A percentile compares a stretch with the other conserved stretches of the same genome.
phyloP scores from a whole-genome alignment of 306 rosid species.

The Casuarina glauca region DNA sequence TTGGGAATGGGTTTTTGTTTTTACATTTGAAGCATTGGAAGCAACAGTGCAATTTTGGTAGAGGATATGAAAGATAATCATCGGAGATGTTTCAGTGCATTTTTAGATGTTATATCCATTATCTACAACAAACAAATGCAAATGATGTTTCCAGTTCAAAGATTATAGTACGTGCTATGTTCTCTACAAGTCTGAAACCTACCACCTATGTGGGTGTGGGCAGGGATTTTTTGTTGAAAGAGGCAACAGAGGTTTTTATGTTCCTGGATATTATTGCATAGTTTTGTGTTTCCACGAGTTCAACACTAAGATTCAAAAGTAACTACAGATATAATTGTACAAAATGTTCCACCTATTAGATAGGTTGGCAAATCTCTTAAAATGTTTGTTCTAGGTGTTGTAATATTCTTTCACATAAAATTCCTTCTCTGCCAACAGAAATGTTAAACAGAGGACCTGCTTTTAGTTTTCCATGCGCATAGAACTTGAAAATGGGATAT shows the following conservation, averaged over 20 bases:
- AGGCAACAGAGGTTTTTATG: background rate
- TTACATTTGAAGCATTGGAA: background rate
- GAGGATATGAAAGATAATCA: background rate
- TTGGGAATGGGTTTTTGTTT: background rate
- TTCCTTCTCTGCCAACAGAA: background rate
- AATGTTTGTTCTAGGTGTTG: background rate
- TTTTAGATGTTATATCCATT: background rate
- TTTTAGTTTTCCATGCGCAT: background rate
- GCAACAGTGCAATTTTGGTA: background rate
- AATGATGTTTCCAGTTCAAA: background rate
- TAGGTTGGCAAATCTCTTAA: background rate
- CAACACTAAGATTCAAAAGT: background rate
- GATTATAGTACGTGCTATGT: background rate
- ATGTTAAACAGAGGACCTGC: background rate
- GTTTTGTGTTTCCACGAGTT: no score
- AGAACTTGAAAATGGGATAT: slow-evolving; percentile 2
- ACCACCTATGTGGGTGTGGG: background rate
- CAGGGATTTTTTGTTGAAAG: background rate
- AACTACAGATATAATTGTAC: background rate
- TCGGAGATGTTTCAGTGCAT: background rate
- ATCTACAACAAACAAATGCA: background rate
- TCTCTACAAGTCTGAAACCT: background rate
- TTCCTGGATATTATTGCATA: background rate
- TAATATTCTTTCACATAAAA: no score
- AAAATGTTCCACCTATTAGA: background rate